Evolutionary conservation across 305 asterid species (phyloP), one percentile per base, ranked within the genome.

Genomic region (Rubia balearica): DNA sequence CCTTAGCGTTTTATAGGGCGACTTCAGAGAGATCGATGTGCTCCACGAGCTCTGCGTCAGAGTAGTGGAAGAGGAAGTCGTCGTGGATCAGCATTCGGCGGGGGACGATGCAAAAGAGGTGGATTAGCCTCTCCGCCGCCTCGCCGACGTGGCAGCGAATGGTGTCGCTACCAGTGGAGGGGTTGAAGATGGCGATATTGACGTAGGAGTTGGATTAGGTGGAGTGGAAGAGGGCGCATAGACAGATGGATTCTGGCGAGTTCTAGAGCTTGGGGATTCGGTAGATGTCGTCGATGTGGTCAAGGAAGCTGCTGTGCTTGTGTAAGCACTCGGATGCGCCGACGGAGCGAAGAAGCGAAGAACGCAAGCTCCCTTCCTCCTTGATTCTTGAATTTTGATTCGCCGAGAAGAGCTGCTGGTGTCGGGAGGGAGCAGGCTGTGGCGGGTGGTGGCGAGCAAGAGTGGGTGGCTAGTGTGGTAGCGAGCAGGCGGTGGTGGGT

Each of bases 251-350:
- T 78, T 82, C 84, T 41, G 92, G 96, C 0, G 90, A 88, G 12
- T 83, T 81, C 96, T 96, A 92, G 7, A 90, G 71, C 78, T 89
- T 90, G 61, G 89, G 94, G 64, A 90, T 87, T 22, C 91, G 87
- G 71, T 88, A 88, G 9, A 87, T 81, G 45, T 84, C 91, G 49
- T 90, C 6, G 17, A 92, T 88, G 63, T 92, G 96, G 7, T 88
- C 88, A 40, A 90, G 87, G 82, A 92, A 92, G 70, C 89, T 88
- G 0, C 90, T 92, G 72, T 92, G 96, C 73, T 92, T 90, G 81
- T 92, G 98, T 95, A 92, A 92, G 79, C 96, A 88, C 81, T 92
- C 98, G 6, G 94, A 92, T 48, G 95, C 96, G 19, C 96, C 96
- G 6, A 86, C 86, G 1, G 85, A 84, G 2, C 79, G 83, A n/a